A percentile compares a stretch with the other conserved stretches of the same genome.
Evolutionary conservation across 306 rosid genomes (phyloP).

Genomic region (Luffa aegyptiaca): DNA sequence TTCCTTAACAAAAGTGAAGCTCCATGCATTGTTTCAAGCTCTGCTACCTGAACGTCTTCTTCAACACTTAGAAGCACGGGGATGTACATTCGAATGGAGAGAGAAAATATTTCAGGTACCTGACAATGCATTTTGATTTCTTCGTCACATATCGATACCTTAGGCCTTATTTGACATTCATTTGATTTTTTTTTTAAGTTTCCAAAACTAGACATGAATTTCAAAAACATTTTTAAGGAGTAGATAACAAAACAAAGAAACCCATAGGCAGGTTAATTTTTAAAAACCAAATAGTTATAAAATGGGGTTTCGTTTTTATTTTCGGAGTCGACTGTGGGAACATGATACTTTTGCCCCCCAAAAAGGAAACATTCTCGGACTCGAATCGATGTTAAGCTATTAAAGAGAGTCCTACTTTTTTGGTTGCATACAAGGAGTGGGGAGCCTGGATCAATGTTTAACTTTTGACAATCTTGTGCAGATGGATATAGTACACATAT

Average conservation of each 20-base stretch:
- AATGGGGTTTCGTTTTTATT: not conserved
- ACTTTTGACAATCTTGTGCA: not conserved
- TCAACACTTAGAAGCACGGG: constrained; percentile 69
- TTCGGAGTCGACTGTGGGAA: not conserved
- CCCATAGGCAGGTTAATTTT: too few relatives aligned
- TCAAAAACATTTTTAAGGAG: too few relatives aligned
- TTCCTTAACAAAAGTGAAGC: constrained; percentile 74
- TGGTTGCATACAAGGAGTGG: not conserved
- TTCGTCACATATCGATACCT: not conserved
- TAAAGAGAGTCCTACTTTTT: not conserved
- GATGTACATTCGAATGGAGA: constrained; percentile 82
- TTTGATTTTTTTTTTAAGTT: too few relatives aligned
- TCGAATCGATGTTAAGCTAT: not conserved
- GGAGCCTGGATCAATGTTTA: not conserved
- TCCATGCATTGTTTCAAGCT: constrained; percentile 52
- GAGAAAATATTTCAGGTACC: constrained; percentile 72
- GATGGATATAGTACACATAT: not conserved
- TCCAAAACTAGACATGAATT: too few relatives aligned
- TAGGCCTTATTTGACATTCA: not conserved
- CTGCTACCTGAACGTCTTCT: constrained; percentile 48
- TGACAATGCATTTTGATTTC: not conserved
- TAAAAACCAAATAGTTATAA: too few relatives aligned
- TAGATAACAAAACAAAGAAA: too few relatives aligned
- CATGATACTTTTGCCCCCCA: not conserved
- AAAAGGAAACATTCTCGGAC: not conserved